Percentiles rank a stretch among this genome's conserved stretches.
phyloP scores from a whole-genome alignment of 106 monocot species.

The Dioscorea dumetorum region DNA sequence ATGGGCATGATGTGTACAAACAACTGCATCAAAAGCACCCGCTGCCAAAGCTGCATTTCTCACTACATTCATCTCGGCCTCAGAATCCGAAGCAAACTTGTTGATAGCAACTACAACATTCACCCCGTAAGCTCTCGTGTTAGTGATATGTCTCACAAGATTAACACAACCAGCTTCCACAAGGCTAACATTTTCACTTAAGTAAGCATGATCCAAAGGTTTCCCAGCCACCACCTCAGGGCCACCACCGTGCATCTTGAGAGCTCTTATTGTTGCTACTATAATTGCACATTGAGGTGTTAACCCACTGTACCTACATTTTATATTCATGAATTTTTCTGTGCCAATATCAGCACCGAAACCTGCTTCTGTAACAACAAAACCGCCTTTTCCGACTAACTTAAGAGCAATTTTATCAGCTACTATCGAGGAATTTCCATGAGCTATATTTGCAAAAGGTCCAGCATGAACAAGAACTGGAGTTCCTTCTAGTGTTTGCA shows the following conservation, averaged over 20 bases:
- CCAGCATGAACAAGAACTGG: constrained; percentile 99
- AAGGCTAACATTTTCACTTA: constrained; percentile 67
- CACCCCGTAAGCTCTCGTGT: constrained; percentile 83
- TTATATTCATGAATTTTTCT: constrained; percentile 99
- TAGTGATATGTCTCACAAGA: constrained; percentile 67
- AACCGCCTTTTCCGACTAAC: constrained; percentile 83
- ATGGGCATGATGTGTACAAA: constrained; percentile 94
- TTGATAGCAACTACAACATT: constrained; percentile 96
- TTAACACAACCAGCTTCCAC: constrained; percentile 95
- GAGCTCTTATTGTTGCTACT: constrained; percentile 87
- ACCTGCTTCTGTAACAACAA: constrained; percentile 95
- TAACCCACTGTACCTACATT: constrained; percentile 82
- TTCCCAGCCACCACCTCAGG: constrained; percentile 94
- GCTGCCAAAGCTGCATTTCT: constrained; percentile 71
- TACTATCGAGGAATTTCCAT: constrained; percentile 95
- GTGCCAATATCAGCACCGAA: constrained; percentile 98
- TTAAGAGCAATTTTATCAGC: constrained; percentile 97
- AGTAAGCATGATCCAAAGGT: constrained; percentile 84
- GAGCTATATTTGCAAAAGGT: constrained; percentile 96
- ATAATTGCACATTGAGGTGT: constrained; percentile 81
- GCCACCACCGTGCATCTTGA: constrained; percentile 99
- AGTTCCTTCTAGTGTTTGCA: constrained; percentile 97
- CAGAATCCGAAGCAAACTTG: constrained; percentile 86
- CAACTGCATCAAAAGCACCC: constrained; percentile 96
- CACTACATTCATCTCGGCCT: constrained; percentile 80